Base-by-base conservation (phyloP, 805 yeast species). In the Candida schatavii region DNA sequence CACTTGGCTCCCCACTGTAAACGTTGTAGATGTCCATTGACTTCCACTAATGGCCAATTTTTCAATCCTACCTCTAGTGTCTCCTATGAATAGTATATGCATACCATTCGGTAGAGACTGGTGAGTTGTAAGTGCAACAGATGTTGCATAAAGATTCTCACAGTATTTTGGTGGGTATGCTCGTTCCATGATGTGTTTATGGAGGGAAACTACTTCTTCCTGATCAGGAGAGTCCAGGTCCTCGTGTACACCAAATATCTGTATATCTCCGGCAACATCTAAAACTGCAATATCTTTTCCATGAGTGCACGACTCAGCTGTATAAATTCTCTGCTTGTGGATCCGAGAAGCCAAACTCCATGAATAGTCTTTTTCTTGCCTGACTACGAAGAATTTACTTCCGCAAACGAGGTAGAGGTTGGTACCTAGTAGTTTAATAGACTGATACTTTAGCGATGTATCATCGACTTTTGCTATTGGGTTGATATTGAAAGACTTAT, bases 321-420 rank as follows among this genome's bases (percentile, higher is more conserved):
- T 35, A 19, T 18, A 35, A 21, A 35, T 30, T 6, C 28, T 35
- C 25, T 35, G 38, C 18, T 10, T 7, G 22, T 20, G 11, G 7
- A 29, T 11, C n/a, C 23, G 11, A 29, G 41, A 29, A 4, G 15
- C n/a, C 31, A 10, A 6, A 18, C 18, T 30, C 41, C 35, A 33
- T 15, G 19, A 11, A 14, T 15, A 25, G n/a, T 18, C 26, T 4
- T 6, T n/a, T 3, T 6, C 14, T 39, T 15, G 19, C 10, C 18
- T 17, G 11, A 32, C 37, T 4, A 25, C 27, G 22, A 33, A 39
- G 9, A 23, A 19, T 5, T 33, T 18, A 7, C 27, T 34, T 31
- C 37, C 37, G 9, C 23, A 4, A 19, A 31, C 32, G 14, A 20
- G 17, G 17, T 20, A 30, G 5, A 14, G 17, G 11, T 30, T 13